A percentile compares a stretch with the other conserved stretches of the same genome.
Evolutionary conservation across 805 yeast species (phyloP).

Genomic region (Saturnispora bothae): DNA sequence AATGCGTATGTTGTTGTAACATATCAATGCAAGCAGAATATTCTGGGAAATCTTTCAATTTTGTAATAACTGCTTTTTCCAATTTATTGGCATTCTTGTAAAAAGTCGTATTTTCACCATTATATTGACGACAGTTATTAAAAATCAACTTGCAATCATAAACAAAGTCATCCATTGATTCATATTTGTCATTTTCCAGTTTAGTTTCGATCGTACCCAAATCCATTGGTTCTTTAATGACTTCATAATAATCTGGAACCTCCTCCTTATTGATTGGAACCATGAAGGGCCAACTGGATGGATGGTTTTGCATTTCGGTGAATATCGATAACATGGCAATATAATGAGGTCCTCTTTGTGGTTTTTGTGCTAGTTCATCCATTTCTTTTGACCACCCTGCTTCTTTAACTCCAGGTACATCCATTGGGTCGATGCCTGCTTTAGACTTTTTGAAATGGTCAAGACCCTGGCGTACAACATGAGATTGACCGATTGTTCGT

Average conservation of each 20-base stretch:
- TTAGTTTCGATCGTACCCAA: conserved; percentile 90
- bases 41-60: conserved; percentile 85
- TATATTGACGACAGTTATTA: conserved; percentile 86
- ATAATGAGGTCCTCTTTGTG: conserved; percentile 89
- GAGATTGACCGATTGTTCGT: conserved; percentile 65
- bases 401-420: conserved; percentile 83
- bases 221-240: conserved; percentile 97
- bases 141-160: conserved; percentile 81
- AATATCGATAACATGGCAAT: conserved; percentile 84
- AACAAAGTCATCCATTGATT: conserved; percentile 80
- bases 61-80: conserved; percentile 76
- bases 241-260: conserved; percentile 92
- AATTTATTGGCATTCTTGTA: conserved; percentile 89
- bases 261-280: conserved; percentile 89
- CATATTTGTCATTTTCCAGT: conserved; percentile 84
- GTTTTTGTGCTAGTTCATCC: conserved; percentile 93
- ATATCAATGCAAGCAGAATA: conserved; percentile 71
- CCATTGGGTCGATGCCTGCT: conserved; percentile 62
- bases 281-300: conserved; percentile 97
- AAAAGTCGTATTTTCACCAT: conserved; percentile 90
- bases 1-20: conserved; percentile 15
- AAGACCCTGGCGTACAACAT: conserved; percentile 74
- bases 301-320: conserved; percentile 84
- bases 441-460: conserved; percentile 49
- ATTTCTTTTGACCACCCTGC: conserved; percentile 98